These are phyloP conservation scores for Spongospora subterranea DNA, from an alignment of 208 protist genomes.

Conservation along the genomic window DNA sequence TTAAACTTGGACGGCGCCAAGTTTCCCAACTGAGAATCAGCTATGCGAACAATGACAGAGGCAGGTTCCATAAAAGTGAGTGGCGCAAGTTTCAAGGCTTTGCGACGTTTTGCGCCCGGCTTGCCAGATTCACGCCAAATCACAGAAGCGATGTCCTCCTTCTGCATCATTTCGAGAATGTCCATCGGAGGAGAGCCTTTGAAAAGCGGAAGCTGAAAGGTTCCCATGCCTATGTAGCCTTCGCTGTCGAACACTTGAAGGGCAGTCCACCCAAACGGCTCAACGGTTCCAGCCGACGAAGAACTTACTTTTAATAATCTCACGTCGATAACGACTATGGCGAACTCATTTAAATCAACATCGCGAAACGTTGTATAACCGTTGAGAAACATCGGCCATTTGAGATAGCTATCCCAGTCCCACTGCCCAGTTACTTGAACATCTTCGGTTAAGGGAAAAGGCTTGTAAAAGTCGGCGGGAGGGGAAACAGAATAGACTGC, in stretches of 20 bases:
- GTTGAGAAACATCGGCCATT: neutral
- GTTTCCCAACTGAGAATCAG: neutral
- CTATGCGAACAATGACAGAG: neutral
- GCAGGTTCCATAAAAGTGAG: conserved; percentile 9
- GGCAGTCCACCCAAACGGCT: conserved; percentile 29
- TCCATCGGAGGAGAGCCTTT: neutral
- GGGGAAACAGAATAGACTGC: neutral
- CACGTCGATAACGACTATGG: conserved; percentile 2
- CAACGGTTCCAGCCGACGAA: neutral
- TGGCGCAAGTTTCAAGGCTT: neutral
- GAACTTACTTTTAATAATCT: neutral
- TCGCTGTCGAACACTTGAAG: conserved; percentile 14
- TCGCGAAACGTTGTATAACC: conserved; percentile 28
- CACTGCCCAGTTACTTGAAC: conserved; percentile 41
- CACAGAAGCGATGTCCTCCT: neutral
- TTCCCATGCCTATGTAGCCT: neutral
- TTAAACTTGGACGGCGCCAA: neutral
- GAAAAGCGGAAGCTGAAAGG: conserved; percentile 19
- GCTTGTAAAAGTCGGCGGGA: neutral
- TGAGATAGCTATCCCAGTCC: conserved; percentile 37
- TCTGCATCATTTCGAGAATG: conserved; percentile 4
- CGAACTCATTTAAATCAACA: neutral
- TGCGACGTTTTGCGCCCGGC: neutral
- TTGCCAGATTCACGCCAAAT: neutral
- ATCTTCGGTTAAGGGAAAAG: conserved; percentile 13